Percentiles rank a stretch among this genome's conserved stretches.
Evolutionary conservation across 257 asterid genomes (phyloP).

Genomic region (Fraxinus anomala): DNA sequence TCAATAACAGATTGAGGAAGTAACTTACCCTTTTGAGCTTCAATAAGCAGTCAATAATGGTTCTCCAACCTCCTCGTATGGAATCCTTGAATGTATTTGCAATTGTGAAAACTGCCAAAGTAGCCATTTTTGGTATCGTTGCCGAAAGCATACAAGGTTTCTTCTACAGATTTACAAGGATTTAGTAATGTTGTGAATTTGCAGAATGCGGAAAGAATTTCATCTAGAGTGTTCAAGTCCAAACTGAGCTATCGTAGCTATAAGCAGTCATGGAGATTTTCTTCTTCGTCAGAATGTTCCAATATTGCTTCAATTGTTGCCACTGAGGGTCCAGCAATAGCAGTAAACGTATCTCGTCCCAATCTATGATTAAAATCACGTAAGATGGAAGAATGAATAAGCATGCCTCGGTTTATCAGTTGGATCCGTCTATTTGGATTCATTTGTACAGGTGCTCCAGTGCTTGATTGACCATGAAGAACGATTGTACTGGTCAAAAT

Average conservation of each 20-base stretch:
- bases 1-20: conserved; percentile 73
- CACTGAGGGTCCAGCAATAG: conserved; percentile 82
- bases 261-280: conserved; percentile 72
- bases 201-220: conserved; percentile 76
- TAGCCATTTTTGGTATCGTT: conserved; percentile 88
- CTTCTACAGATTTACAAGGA: conserved; percentile 81
- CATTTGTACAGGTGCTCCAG: conserved; percentile 52
- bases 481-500: conserved; percentile 62
- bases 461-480: conserved; percentile 36
- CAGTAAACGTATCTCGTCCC: conserved; percentile 87
- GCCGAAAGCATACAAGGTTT: conserved; percentile 75
- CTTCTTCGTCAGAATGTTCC: conserved; percentile 82
- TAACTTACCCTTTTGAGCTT: conserved; percentile 76
- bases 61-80: conserved; percentile 86
- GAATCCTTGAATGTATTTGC: conserved; percentile 81
- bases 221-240: conserved; percentile 84
- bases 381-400: conserved; percentile 47
- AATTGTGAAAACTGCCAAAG: conserved; percentile 78
- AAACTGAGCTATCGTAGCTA: conserved; percentile 78
- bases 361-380: conserved; percentile 69
- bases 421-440: conserved; percentile 85
- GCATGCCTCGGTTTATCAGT: conserved; percentile 65
- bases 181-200: conserved; percentile 80
- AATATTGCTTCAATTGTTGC: conserved; percentile 87
- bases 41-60: conserved; percentile 77